A percentile compares a stretch with the other conserved stretches of the same genome.
Conservation (phyloP, 371 early-diverging fungal genomes). For the Globomyces sp. region DNA sequence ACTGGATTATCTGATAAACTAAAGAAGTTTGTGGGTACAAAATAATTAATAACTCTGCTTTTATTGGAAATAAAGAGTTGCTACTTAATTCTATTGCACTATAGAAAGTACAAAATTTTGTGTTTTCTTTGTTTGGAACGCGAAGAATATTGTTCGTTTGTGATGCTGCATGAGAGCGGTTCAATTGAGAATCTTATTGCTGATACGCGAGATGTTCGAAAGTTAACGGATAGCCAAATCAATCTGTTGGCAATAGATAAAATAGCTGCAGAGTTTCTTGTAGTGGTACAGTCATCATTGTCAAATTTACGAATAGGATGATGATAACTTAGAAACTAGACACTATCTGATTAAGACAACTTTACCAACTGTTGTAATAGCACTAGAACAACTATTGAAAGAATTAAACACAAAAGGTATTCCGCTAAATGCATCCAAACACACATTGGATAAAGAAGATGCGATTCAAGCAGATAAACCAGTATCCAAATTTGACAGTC, state of each 20-base stretch:
- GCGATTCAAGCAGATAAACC: conserved; percentile 35
- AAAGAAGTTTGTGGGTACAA: too few species aligned
- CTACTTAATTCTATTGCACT: too few species aligned
- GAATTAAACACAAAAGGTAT: conserved; percentile 40
- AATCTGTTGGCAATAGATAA: conserved; percentile 4
- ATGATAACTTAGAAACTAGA: conserved; percentile 41
- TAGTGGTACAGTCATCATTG: conserved; percentile 12
- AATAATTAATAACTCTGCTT: too few species aligned
- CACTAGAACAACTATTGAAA: conserved; percentile 42
- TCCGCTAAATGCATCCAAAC: conserved; percentile 11
- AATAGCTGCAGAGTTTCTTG: conserved; percentile 10
- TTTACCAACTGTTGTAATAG: conserved; percentile 44
- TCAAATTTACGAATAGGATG: not conserved
- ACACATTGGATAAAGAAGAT: not conserved
- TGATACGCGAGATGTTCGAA: not conserved
- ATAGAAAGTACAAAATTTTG: too few species aligned
- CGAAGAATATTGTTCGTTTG: too few species aligned
- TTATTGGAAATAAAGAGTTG: too few species aligned
- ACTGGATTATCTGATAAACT: too few species aligned
- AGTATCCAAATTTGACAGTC: conserved; percentile 38
- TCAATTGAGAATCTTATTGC: conserved; percentile 6
- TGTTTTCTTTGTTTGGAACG: too few species aligned
- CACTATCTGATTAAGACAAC: conserved; percentile 48
- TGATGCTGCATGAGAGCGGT: too few species aligned
- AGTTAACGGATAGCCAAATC: conserved; percentile 5